Evolutionary conservation across 2,329 filamentous ascomycete species (phyloP), one percentile per base, ranked within the genome.

Genomic region (Clonostachys sp.): DNA sequence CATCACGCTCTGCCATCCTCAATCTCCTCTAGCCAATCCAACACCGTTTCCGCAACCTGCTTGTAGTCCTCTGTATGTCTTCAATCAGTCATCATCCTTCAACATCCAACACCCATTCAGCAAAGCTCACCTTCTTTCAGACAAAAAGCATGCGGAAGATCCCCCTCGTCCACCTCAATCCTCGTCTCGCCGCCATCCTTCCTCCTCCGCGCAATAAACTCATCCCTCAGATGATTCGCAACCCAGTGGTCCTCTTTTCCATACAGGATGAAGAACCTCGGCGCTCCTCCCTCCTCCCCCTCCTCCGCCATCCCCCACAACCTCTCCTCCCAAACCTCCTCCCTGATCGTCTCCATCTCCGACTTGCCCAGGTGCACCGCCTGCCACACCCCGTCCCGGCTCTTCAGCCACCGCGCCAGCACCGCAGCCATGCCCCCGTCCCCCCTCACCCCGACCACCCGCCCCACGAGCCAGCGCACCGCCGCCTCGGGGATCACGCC

Each of bases 211-310:
- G 65, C 66, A 46, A 85, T 79, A 49, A 86, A 78, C 30, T 70
- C 70, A 53, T 84, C 79, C 9, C 82, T 68, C 42, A 73, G 70
- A 44, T 73, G 66, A 43, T 80, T 66, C 4, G 77, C 75, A 2
- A 86, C 79, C 83, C 83, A 86, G 48, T 83, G 74, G 50, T 86
- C 83, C 45, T 76, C 63, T 51, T 74, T 66, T 3, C 75, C 82
- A 53, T 83, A 86, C 44, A 82, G 77, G 52, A 84, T 73, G 53
- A 78, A 75, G 55, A 85, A 78, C 51, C 74, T 80, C 2, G 73
- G 74, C 18, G 61, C 46, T n/a, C 46, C 24, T 12, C 35, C 39
- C 6, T 42, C 39, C 6, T 42, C 16, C 44, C 48, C 2, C 3
- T 52, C 56, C 13, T 51, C 56, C 0, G 51, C 55, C 1, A 55